phyloP scores from a whole-genome alignment of 345 rosid species.

The Lepidium didymum region DNA sequence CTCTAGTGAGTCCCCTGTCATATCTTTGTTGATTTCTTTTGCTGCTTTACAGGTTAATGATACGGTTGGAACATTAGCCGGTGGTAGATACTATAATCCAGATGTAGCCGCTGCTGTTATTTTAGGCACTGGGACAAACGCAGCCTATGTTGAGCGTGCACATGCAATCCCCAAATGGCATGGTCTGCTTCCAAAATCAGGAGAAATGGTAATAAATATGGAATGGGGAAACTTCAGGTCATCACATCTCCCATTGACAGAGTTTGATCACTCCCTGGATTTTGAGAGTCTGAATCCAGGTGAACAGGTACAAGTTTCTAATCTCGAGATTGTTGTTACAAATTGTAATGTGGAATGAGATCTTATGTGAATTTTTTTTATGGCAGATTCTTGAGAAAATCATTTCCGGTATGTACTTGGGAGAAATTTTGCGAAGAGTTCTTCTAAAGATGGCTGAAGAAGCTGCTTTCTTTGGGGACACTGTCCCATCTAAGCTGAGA shows the following conservation, averaged over 20 bases:
- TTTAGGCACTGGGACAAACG: conserved; percentile 88
- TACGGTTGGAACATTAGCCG: conserved; percentile 84
- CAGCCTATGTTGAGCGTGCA: conserved; percentile 81
- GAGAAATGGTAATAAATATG: conserved; percentile 70
- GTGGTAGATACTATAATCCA: conserved; percentile 64
- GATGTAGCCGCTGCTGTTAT: conserved; percentile 83
- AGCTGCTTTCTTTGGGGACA: conserved; percentile 76
- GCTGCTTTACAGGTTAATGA: conserved; percentile 61
- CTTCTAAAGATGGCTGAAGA: conserved; percentile 80
- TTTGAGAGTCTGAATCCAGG: conserved; percentile 84
- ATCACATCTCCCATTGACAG: conserved; percentile 80
- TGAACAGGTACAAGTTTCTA: conserved; percentile 57
- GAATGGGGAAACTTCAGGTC: conserved; percentile 97
- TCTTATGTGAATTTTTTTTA: neutral
- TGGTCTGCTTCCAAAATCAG: conserved; percentile 71
- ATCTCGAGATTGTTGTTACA: neutral
- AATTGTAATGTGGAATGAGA: neutral
- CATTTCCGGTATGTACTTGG: conserved; percentile 97
- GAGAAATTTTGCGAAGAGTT: conserved; percentile 85
- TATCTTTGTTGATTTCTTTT: neutral
- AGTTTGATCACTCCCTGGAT: conserved; percentile 70
- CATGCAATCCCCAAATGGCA: conserved; percentile 83
- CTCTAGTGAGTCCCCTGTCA: neutral
- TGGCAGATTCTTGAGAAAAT: conserved; percentile 80
- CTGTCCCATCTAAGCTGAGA: conserved; percentile 63